phyloP scores from a whole-genome alignment of 108 stramenopile genomes.

The Aurantiochytrium sp. region DNA sequence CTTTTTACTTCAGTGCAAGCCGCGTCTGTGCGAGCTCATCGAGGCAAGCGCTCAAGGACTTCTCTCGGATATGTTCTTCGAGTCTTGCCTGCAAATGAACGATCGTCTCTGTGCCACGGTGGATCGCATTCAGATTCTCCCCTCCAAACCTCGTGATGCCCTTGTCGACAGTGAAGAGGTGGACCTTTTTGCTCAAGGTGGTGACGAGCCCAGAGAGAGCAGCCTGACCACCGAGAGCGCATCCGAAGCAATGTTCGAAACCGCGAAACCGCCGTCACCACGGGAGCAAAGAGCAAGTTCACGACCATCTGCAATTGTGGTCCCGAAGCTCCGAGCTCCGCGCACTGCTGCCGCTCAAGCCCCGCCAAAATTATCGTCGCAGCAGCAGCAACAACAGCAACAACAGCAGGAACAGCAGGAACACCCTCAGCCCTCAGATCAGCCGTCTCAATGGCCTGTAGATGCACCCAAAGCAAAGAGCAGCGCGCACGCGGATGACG shows the following conservation, averaged over 20 bases:
- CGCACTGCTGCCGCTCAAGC: neutral
- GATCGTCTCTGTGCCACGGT: neutral
- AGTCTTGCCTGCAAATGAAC: neutral
- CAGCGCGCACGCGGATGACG: neutral
- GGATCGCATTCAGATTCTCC: neutral
- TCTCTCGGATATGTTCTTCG: neutral
- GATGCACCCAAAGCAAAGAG: too few relatives aligned
- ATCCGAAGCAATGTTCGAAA: too few relatives aligned
- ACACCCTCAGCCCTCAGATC: neutral
- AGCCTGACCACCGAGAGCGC: too few relatives aligned
- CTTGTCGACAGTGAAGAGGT: too few relatives aligned
- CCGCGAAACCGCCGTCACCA: too few relatives aligned
- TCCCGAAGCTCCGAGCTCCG: neutral
- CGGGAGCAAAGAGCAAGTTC: neutral
- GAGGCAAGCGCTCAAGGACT: slow-evolving; percentile 4
- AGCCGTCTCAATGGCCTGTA: neutral
- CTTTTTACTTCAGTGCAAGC: neutral
- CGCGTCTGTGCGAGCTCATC: neutral
- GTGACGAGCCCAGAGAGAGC: too few relatives aligned
- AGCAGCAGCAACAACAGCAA: neutral
- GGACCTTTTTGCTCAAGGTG: too few relatives aligned
- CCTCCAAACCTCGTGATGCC: neutral
- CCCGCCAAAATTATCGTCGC: neutral
- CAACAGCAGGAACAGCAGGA: neutral
- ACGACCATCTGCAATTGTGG: neutral